phyloP scores from a whole-genome alignment of 2,329 filamentous ascomycete species.

The Colletotrichum endophyticum region DNA sequence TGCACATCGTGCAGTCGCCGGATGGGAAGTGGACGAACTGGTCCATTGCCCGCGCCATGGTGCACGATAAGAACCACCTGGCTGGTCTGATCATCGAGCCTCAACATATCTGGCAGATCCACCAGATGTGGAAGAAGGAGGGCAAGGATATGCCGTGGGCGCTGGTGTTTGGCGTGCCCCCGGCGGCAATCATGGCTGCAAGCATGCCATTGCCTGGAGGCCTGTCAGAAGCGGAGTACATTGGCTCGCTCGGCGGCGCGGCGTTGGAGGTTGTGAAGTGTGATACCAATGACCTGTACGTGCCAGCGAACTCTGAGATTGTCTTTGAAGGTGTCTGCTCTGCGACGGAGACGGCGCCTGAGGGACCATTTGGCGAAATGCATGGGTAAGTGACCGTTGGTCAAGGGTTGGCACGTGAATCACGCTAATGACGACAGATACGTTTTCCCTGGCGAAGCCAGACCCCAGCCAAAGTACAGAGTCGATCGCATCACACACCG shows the following conservation, averaged over 20 bases:
- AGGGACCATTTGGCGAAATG: slow-evolving; percentile 55
- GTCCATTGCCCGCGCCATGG: slow-evolving; percentile 51
- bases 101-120: slow-evolving; percentile 52
- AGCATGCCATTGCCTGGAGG: slow-evolving; percentile 55
- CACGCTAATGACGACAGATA: slow-evolving; percentile 31
- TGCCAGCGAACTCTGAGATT: slow-evolving; percentile 56
- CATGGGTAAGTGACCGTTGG: slow-evolving; percentile 20
- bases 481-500: slow-evolving; percentile 54
- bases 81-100: slow-evolving; percentile 45
- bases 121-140: slow-evolving; percentile 48
- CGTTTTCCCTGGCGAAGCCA: not conserved
- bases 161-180: slow-evolving; percentile 52
- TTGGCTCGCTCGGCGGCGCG: slow-evolving; percentile 49
- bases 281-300: slow-evolving; percentile 52
- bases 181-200: slow-evolving; percentile 51
- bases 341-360: slow-evolving; percentile 41
- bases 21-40: slow-evolving; percentile 53
- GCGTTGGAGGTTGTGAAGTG: slow-evolving; percentile 55
- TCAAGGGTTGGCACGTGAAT: rapidly evolving
- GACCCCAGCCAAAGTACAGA: slow-evolving; percentile 39
- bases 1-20: slow-evolving; percentile 50
- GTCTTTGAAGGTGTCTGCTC: slow-evolving; percentile 55
- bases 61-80: slow-evolving; percentile 46
- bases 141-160: slow-evolving; percentile 53
- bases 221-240: slow-evolving; percentile 51